Base-by-base conservation (phyloP, 768 basidiomycete genomes). In the Phallus indusiatus region DNA sequence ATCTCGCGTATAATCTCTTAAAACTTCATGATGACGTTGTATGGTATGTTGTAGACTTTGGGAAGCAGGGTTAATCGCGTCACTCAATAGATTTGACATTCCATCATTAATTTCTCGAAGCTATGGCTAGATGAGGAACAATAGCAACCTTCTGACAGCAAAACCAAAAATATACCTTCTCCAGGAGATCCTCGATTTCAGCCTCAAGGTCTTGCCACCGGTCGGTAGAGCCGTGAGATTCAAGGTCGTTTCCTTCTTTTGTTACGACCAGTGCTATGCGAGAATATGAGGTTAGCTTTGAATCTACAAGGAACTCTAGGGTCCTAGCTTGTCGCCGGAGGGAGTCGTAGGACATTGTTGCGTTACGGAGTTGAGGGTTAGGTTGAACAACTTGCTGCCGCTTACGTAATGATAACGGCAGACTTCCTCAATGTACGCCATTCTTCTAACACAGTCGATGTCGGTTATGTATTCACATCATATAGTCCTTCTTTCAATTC, bases 311-410 rank as follows among this genome's bases (percentile, higher is more conserved):
- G 50, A 92, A 91, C 69, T 98, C 95, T 24, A 97, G 83, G 5
- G 94, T 94, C 66, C 94, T 80, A 73, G 91, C 91, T 71, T 95
- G 93, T 56, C 93, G 77, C 66, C 96, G 89, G 34, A 97, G 78
- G 57, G 86, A 81, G 65, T 98, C 95, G 75, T 94, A 94, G 60
- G 85, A 77, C 88, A 90, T 91, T 24, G 24, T 11, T 21, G 22
- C 59, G 36, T 28, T 17, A 49, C 12, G 33, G 9, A 51, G 20
- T 51, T 17, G 50, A 17, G 10, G 50, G 21, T 51, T 51, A 8
- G 50, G 14, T 22, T 9, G 8, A n/a, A 48, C 47, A 48, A n/a
- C n/a, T 48, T 48, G 21, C 7, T 21, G 47, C 21, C 14, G 28
- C 50, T 51, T 51, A 51, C 28, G 50, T 51, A 51, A 51, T 28